Evolutionary conservation across 1,284 basidiomycete species (phyloP).

Genomic region (Ceratorhiza oryzae-sativae): DNA sequence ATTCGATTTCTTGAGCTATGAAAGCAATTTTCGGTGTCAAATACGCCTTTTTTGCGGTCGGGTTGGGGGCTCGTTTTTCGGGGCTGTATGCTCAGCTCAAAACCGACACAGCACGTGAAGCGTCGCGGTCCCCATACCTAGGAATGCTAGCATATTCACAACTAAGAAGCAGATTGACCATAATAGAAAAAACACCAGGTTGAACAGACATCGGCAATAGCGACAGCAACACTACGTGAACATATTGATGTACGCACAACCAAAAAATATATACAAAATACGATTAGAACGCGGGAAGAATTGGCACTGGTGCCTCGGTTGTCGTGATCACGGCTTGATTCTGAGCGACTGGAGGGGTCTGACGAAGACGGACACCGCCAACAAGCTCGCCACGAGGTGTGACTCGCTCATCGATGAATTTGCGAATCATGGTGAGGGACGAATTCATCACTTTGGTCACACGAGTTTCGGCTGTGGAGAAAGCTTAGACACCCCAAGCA

Average conservation of each 20-base stretch:
- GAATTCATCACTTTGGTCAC: conserved; percentile 39
- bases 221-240: not conserved
- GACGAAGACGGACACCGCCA: conserved; percentile 1
- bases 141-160: no score
- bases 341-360: conserved; percentile 45
- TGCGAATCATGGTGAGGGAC: conserved; percentile 37
- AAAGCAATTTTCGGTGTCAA: no score
- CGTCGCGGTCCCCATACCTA: no score
- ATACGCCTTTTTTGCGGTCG: no score
- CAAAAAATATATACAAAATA: not conserved
- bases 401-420: conserved; percentile 14
- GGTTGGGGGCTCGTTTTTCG: no score
- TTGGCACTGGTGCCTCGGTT: conserved; percentile 68
- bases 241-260: not conserved
- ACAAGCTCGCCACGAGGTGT: conserved; percentile 17
- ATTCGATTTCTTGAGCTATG: no score
- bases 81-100: no score
- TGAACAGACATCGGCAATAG: not conserved
- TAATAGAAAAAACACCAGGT: no score
- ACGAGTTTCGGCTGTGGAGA: conserved; percentile 10
- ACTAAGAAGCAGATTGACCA: no score
- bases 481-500: not conserved
- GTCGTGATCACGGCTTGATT: conserved; percentile 64
- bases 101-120: no score
- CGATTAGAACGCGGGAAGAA: conserved; percentile 38